Base-by-base conservation (phyloP, 2,329 filamentous ascomycete genomes). In the Falciphora oryzae region DNA sequence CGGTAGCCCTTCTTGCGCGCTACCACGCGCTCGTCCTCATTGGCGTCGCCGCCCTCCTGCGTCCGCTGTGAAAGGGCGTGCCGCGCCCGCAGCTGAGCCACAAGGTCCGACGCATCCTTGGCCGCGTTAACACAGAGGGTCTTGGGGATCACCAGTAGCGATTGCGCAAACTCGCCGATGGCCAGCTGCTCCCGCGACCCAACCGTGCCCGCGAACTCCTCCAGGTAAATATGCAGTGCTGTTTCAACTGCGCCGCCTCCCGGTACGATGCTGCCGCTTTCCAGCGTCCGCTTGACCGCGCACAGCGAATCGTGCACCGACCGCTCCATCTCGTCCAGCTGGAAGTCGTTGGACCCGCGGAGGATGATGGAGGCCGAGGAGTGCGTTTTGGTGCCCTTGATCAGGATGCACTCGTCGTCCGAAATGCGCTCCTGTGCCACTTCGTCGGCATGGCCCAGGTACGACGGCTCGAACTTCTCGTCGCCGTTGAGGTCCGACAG, bases 381-480 rank as follows among this genome's bases (percentile, higher is more conserved):
- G 79, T 95, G 92, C 32, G 90, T 86, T 82, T 97, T 98, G 73
- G 95, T 97, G 64, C 94, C 94, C 83, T 95, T 97, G 75, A 99
- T 85, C 68, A 99, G 81, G 70, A 99, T 99, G 78, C 94, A 98
- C 82, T 99, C 95, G 71, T 99, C 95, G 73, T 99, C 95, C 3
- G 95, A 98, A 75, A 99, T 98, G 73, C 94, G 90, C 83, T 98
- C 95, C 79, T 99, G 95, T n/a, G 90, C 86, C 68, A 99, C 94
- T 79, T 98, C 95, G 72, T 99, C 95, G 18, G 95, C 95, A 69
- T 92, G 84, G 66, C 95, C 95, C 53, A 99, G 84, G 74, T 92
- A 91, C 57, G 93, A 93, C 28, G 92, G 81, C 71, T 99, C 95
- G 72, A 98, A 99, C 75, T 90, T 92, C 81, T 99, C 95, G 75